A percentile compares a stretch with the other conserved stretches of the same genome.
These are phyloP conservation scores for Pichia occidentalis DNA, from an alignment of 805 yeast genomes.

Conservation along the genomic window DNA sequence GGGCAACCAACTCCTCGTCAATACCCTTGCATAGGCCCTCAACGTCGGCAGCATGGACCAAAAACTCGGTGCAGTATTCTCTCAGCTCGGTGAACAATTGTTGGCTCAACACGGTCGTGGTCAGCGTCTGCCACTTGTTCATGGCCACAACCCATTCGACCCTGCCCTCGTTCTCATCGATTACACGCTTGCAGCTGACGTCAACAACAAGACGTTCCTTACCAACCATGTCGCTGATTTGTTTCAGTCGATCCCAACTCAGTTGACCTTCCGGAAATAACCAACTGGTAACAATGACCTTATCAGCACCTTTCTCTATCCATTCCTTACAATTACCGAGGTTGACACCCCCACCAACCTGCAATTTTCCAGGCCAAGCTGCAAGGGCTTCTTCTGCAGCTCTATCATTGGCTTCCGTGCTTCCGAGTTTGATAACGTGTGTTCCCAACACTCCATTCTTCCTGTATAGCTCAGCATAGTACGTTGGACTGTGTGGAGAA, in stretches of 20 bases:
- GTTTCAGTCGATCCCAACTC: slow-evolving; percentile 43
- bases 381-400: slow-evolving; percentile 74
- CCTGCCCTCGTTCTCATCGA: slow-evolving; percentile 27
- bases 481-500: slow-evolving; percentile 63
- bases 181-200: slow-evolving; percentile 62
- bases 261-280: slow-evolving; percentile 63
- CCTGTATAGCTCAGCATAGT: slow-evolving; percentile 67
- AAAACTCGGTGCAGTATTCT: slow-evolving; percentile 72
- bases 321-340: slow-evolving; percentile 66
- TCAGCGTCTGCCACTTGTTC: slow-evolving; percentile 94
- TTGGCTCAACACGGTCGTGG: slow-evolving; percentile 50
- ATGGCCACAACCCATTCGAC: slow-evolving; percentile 87
- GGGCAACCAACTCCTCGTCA: slow-evolving; percentile 67
- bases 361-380: slow-evolving; percentile 69
- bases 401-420: slow-evolving; percentile 62
- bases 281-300: slow-evolving; percentile 91
- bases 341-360: slow-evolving; percentile 91
- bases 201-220: slow-evolving; percentile 72
- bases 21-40: slow-evolving; percentile 95
- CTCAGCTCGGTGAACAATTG: slow-evolving; percentile 50
- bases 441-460: slow-evolving; percentile 59
- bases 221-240: slow-evolving; percentile 53
- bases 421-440: slow-evolving; percentile 89
- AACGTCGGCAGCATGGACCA: slow-evolving; percentile 97
- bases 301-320: slow-evolving; percentile 74